These are phyloP conservation scores for Talaromyces sp. DNA, from an alignment of 2,329 filamentous ascomycete species.

Conservation along the genomic window DNA sequence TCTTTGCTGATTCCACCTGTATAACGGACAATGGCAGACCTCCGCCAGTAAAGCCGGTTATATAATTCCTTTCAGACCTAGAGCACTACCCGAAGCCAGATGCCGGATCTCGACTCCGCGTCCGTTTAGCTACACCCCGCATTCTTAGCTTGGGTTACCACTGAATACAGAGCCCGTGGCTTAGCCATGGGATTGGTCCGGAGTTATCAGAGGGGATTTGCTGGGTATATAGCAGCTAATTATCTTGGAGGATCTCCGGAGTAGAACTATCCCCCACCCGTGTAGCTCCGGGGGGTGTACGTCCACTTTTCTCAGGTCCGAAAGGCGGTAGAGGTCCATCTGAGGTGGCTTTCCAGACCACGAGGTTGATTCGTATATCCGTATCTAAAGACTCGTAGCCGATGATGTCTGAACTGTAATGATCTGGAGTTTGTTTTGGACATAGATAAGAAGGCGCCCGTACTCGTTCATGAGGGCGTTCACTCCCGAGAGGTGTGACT, in stretches of 20 bases:
- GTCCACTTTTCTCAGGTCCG: neutral
- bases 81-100: neutral
- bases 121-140: neutral
- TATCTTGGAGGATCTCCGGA: neutral
- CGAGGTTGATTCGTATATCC: neutral
- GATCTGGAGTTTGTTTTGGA: neutral
- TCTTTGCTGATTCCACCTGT: neutral
- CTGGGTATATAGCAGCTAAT: neutral
- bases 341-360: neutral
- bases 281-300: neutral
- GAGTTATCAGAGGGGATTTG: neutral
- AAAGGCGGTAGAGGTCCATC: neutral
- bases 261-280: neutral
- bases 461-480: neutral
- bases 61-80: neutral
- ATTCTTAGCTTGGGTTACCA: neutral
- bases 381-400: neutral
- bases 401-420: neutral
- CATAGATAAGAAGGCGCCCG: neutral
- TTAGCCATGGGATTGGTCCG: neutral
- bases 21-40: too few species aligned
- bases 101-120: slow-evolving; percentile 3
- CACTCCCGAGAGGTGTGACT: neutral
- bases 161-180: neutral
- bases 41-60: neutral